Base-by-base conservation (phyloP, 169 alveolate genomes). In the Theileria luwenshuni region DNA sequence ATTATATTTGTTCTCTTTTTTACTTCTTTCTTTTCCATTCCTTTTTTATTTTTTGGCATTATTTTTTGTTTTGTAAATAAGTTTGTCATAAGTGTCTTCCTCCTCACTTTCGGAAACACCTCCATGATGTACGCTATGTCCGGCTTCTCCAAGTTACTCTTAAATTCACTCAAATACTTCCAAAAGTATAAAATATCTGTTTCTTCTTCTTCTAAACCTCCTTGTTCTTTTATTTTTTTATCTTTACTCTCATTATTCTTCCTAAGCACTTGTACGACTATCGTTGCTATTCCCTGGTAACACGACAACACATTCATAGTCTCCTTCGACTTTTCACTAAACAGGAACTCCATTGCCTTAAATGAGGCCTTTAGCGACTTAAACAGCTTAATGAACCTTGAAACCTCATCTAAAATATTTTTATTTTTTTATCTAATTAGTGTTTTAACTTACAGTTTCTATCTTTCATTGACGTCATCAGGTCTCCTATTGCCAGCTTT, bases 301-400 rank as follows among this genome's bases (percentile, higher is more conserved):
- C 65, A 15, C 30, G 65, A 56, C 23, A 56, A 56, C 15, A 56
- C 2, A 25, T 21, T 45, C 28, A 47, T 38, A 2, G 76, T 68
- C 33, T 68, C 76, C 49, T 45, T 47, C 2, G 61, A 68, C 28
- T 33, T 41, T n/a, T 23, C 6, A 0, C 72, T 5, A 33, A 62
- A 62, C 32, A 68, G 19, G 23, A 47, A 68, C 65, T 51, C 65
- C 56, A 68, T 10, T 1, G 33, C 68, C 41, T 68, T 68, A 49
- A n/a, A 68, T n/a, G 38, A 15, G 3, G 21, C 25, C 65, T 68
- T 68, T 21, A 68, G 43, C 33, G 76, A 68, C 8, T 17, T 49
- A 51, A 68, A 68, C 38, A 62, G 38, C 65, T 21, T 56, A 12
- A 56, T 25, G 38, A 5, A 56, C 32, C 38, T 56, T 41, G 3